Base-by-base conservation (phyloP, 495 filamentous ascomycete genomes). In the Aspergillus hancockii region DNA sequence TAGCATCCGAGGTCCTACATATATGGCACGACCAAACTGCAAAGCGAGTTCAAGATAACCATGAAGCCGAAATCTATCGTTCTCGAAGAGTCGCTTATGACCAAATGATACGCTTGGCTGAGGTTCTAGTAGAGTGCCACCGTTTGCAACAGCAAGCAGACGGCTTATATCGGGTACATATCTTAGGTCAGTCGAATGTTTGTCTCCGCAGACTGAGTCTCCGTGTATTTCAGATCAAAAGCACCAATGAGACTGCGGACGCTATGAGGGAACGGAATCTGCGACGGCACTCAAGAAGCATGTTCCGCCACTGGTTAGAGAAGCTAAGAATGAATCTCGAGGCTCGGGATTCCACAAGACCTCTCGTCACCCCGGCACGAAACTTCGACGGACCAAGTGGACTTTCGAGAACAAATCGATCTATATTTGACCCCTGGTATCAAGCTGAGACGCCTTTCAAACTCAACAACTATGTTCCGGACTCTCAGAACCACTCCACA, bases 241-340 rank as follows among this genome's bases (percentile, higher is more conserved):
- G 70, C 53, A 73, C 67, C 23, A 59, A 67, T 40, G 75, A 82
- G 46, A 81, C 79, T 12, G 78, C 83, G 1, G 78, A 81, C 55
- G 76, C 78, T 23, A 74, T 90, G 64, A 79, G 79, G 53, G 80
- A 80, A 38, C 80, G 85, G 70, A 85, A 78, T 47, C 69, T 81
- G 16, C 78, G 83, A 59, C 83, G 78, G 59, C 76, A 83, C 64
- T 71, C 79, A 21, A 76, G 83, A 56, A 80, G 74, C 50, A 74
- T 84, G n/a, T 80, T 90, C 61, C 81, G 79, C 38, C 72, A 75
- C 49, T 90, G 86, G 87, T 70, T 78, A 14, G 77, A 84, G 9
- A 80, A 77, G 58, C 68, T 80, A 8, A 80, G 71, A 49, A 55
- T 75, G 25, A 71, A 68, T 41, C 54, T 74, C 13, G 72, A 72